Conservation (phyloP, 2,329 filamentous ascomycete species). For the Ophiostoma populinum region DNA sequence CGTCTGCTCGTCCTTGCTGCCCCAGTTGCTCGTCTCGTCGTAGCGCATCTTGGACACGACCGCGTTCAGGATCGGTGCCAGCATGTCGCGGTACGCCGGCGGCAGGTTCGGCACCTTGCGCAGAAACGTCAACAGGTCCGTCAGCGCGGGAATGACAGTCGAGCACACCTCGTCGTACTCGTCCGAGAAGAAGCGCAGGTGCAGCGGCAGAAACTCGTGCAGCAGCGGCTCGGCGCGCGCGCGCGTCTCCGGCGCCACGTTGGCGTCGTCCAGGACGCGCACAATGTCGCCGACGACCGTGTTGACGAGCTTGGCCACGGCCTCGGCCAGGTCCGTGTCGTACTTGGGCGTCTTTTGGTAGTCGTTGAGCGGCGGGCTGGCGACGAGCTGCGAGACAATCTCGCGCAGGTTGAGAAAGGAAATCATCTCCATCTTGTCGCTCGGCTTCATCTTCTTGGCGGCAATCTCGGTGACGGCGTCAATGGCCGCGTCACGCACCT, state of each 20-base stretch:
- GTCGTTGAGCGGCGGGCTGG: slow-evolving; percentile 64
- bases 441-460: slow-evolving; percentile 90
- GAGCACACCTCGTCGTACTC: slow-evolving; percentile 98
- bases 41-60: slow-evolving; percentile 95
- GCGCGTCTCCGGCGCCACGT: slow-evolving; percentile 44
- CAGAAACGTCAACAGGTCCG: slow-evolving; percentile 79
- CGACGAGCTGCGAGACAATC: slow-evolving; percentile 72
- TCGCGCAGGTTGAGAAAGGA: slow-evolving; percentile 72
- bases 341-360: slow-evolving; percentile 69
- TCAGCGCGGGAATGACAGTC: slow-evolving; percentile 82
- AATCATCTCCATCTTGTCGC: slow-evolving; percentile 90
- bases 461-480: slow-evolving; percentile 93
- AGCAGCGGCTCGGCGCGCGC: slow-evolving; percentile 67
- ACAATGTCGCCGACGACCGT: slow-evolving; percentile 76
- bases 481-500: slow-evolving; percentile 76
- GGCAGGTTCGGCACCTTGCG: slow-evolving; percentile 64
- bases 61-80: slow-evolving; percentile 75
- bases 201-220: slow-evolving; percentile 66
- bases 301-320: slow-evolving; percentile 90
- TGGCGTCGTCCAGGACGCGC: slow-evolving; percentile 56
- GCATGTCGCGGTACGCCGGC: slow-evolving; percentile 59
- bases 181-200: slow-evolving; percentile 89
- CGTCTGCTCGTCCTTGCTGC: slow-evolving; percentile 82
- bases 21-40: slow-evolving; percentile 87
- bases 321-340: slow-evolving; percentile 88